phyloP scores from a whole-genome alignment of 352 stramenopile genomes.

The Phytophthora multivora region DNA sequence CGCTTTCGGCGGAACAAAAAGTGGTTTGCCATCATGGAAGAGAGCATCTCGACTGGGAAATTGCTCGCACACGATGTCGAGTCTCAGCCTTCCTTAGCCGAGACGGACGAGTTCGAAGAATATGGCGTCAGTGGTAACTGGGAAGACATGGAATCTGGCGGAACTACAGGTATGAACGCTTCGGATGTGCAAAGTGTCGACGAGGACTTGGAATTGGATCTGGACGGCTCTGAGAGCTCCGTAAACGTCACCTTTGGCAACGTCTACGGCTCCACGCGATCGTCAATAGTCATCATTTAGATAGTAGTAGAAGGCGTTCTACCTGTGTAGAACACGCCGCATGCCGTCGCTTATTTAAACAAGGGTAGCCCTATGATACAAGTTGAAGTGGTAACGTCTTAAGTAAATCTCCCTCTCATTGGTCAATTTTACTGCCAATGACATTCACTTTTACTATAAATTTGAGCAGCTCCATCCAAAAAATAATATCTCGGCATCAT shows the following conservation, averaged over 20 bases:
- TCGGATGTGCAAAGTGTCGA: conserved; percentile 27
- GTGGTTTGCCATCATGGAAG: conserved; percentile 51
- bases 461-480: not conserved
- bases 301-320: conserved; percentile 9
- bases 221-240: conserved; percentile 8
- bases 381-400: not conserved
- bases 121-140: conserved; percentile 32
- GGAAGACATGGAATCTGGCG: conserved; percentile 29
- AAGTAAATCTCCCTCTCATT: conserved; percentile 6
- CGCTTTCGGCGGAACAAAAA: conserved; percentile 59
- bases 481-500: conserved; percentile 34
- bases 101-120: conserved; percentile 40
- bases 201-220: conserved; percentile 27
- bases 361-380: not conserved
- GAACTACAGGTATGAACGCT: conserved; percentile 8
- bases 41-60: conserved; percentile 43
- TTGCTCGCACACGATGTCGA: conserved; percentile 32
- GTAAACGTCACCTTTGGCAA: conserved; percentile 25
- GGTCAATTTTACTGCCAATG: conserved; percentile 1
- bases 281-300: conserved; percentile 38
- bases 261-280: conserved; percentile 13
- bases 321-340: not conserved
- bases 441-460: not conserved
- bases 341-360: conserved; percentile 25
- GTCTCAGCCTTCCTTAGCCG: conserved; percentile 27